Evolutionary conservation across 2,329 filamentous ascomycete genomes (phyloP), one percentile per base, ranked within the genome.

Genomic region (Sporothrix mexicana): DNA sequence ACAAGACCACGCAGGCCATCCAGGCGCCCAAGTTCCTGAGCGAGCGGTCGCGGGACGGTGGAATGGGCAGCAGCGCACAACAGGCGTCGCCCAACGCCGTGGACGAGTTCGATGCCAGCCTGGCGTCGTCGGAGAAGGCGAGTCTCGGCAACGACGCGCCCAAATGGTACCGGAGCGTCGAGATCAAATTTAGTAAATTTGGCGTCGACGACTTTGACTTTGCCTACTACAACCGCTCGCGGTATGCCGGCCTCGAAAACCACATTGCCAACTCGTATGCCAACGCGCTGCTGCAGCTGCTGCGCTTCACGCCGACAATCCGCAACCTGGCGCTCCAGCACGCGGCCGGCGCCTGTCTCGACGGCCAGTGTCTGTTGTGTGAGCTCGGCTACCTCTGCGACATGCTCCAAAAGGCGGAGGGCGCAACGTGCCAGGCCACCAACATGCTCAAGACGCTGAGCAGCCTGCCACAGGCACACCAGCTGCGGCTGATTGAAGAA

Each of bases 191-290:
- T 84, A 98, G 95, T 85, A 97, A 94, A 80, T 99, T 98, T 81
- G 96, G 96, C 23, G 94, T 99, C n/a, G 95, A 98, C 78, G 97
- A 99, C 81, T 99, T 99, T 80, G 96, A 99, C 81, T 99, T 99
- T 82, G 92, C 92, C 51, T 98, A 93, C 81, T 99, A 97, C 85
- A 99, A 99, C 82, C 94, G 93, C 80, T 98, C 97, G 0, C 86
- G 85, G 30, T 97, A 94, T 79, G 97, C 96, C 10, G 96, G 96
- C 0, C 85, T 99, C 53, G 95, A 99, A 80, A 99, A 93, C 62
- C 95, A 99, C 80, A 98, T 99, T 74, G 89, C 94, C 57, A 98
- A 99, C 80, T 98, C 95, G 1, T 99, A 98, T 79, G 93, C 95
- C 72, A 99, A 99, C 77, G 88, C 96, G 0, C 87, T 99, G 4